These are phyloP conservation scores for Kandelia obovata DNA, from an alignment of 345 rosid genomes.

Conservation along the genomic window DNA sequence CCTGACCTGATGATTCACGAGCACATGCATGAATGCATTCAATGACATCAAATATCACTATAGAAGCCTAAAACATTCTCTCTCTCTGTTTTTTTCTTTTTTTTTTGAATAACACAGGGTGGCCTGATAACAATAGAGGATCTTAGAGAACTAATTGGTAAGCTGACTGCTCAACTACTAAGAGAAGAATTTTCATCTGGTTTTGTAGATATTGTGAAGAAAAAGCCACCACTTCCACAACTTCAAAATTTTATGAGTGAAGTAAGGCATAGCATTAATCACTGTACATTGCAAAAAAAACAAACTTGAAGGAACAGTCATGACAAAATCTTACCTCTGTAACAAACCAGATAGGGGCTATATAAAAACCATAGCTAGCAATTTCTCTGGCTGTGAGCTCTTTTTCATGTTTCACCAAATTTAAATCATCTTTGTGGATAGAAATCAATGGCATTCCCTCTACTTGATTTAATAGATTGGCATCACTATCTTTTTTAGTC, in stretches of 20 bases:
- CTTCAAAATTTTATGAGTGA: not conserved
- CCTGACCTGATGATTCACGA: not conserved
- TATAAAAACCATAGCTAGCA: conserved; percentile 73
- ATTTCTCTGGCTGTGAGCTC: conserved; percentile 62
- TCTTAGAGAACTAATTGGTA: not conserved
- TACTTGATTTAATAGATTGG: conserved; percentile 45
- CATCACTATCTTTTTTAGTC: conserved; percentile 71
- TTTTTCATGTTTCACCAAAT: conserved; percentile 43
- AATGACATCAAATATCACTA: not conserved
- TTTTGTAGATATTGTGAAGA: not conserved
- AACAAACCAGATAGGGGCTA: conserved; percentile 98
- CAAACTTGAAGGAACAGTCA: conserved; percentile 4
- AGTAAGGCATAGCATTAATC: not conserved
- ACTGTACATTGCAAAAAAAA: not conserved
- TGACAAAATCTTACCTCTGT: conserved; percentile 66
- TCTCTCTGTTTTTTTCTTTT: too few relatives aligned
- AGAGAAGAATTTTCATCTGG: not conserved
- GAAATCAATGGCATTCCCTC: conserved; percentile 67
- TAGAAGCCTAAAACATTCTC: not conserved
- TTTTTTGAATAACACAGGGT: too few relatives aligned
- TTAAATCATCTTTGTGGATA: conserved; percentile 53
- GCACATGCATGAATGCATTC: not conserved
- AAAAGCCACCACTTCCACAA: not conserved
- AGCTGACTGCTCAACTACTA: not conserved
- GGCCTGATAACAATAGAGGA: too few relatives aligned